Conservation (phyloP, 2,329 filamentous ascomycete genomes). For the Sarocladium kiliense region DNA sequence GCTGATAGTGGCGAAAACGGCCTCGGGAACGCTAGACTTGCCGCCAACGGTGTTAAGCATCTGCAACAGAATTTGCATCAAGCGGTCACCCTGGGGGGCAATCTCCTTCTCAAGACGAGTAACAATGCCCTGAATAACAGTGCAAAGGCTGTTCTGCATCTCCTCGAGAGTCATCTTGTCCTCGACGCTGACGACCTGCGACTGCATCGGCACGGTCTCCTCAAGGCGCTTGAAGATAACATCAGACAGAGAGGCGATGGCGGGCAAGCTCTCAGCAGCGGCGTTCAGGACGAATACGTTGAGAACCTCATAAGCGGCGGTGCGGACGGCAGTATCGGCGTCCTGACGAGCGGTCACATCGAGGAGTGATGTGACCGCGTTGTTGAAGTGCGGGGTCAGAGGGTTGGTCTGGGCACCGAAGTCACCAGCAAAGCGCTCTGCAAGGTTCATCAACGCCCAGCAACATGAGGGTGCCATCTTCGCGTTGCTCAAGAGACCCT, state of each 20-base stretch:
- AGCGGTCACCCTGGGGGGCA: conserved; percentile 81
- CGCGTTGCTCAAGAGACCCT: conserved; percentile 80
- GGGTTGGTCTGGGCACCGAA: conserved; percentile 72
- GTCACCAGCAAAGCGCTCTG: conserved; percentile 90
- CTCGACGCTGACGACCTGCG: conserved; percentile 93
- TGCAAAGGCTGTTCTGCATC: conserved; percentile 93
- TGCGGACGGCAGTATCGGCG: conserved; percentile 83
- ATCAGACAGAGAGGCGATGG: conserved; percentile 77
- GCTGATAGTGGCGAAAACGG: conserved; percentile 86
- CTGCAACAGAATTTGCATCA: conserved; percentile 85
- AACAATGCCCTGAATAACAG: conserved; percentile 86
- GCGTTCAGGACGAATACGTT: conserved; percentile 91
- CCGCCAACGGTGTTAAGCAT: conserved; percentile 70
- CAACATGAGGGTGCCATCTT: conserved; percentile 99
- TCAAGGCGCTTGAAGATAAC: conserved; percentile 89
- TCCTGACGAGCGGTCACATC: conserved; percentile 78
- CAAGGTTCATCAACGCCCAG: conserved; percentile 98
- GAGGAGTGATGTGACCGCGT: conserved; percentile 81
- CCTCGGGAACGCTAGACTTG: conserved; percentile 93
- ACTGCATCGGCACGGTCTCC: conserved; percentile 82
- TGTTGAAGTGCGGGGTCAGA: conserved; percentile 86
- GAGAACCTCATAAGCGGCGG: conserved; percentile 93
- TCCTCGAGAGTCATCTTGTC: conserved; percentile 94
- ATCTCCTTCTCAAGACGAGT: conserved; percentile 89
- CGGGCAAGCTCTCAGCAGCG: conserved; percentile 75